phyloP scores from a whole-genome alignment of 805 yeast species.

The Pichia nakasei region DNA sequence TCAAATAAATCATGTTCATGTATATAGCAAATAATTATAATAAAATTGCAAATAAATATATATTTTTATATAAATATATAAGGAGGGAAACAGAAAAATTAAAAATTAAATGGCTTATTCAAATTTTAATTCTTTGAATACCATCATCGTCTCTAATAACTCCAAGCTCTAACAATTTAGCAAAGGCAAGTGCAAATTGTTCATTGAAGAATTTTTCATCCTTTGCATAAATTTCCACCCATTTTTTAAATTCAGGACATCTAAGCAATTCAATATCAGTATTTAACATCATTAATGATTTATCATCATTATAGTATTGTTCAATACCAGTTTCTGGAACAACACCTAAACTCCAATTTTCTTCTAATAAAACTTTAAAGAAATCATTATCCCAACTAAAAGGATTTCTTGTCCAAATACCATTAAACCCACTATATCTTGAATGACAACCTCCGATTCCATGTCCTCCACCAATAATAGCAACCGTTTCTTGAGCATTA shows the following conservation, averaged over 20 bases:
- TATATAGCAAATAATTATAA: constrained; percentile 3
- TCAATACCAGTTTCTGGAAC: constrained; percentile 35
- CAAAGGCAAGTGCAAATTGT: constrained; percentile 61
- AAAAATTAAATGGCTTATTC: background rate
- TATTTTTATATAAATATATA: too few relatives aligned
- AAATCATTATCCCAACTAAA: constrained; percentile 35
- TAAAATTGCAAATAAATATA: too few relatives aligned
- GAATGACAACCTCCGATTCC: constrained; percentile 70
- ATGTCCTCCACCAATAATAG: constrained; percentile 71
- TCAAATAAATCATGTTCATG: background rate
- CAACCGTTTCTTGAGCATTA: constrained; percentile 63
- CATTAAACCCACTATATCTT: constrained; percentile 39
- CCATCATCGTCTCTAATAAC: constrained; percentile 29
- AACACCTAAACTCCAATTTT: constrained; percentile 29
- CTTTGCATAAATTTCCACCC: constrained; percentile 61
- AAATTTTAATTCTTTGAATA: constrained; percentile 22
- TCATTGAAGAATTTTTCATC: constrained; percentile 53
- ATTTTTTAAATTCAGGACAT: constrained; percentile 48
- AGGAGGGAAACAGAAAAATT: background rate
- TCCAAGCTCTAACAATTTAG: constrained; percentile 46
- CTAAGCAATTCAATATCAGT: constrained; percentile 61
- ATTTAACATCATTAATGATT: constrained; percentile 71
- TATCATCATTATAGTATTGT: constrained; percentile 32
- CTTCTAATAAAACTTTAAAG: constrained; percentile 39
- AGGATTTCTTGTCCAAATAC: constrained; percentile 38